Evolutionary conservation across 2,329 filamentous ascomycete species (phyloP).

Genomic region (Cordyceps tenuipes): DNA sequence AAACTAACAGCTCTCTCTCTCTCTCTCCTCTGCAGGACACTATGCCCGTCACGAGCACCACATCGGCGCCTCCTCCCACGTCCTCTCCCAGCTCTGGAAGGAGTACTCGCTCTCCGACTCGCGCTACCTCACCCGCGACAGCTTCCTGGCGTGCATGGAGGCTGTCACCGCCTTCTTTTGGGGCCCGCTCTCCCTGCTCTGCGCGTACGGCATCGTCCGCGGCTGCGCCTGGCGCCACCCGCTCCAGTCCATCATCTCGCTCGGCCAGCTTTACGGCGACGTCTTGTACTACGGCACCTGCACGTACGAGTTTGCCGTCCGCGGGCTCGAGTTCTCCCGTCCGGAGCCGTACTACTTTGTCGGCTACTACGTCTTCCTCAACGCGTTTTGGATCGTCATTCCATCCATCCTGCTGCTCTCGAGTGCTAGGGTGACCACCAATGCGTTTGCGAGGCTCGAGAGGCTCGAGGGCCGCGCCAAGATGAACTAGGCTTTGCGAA

Average conservation of each 20-base stretch:
- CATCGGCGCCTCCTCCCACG: slow-evolving; percentile 25
- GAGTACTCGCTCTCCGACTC: slow-evolving; percentile 42
- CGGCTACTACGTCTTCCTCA: slow-evolving; percentile 36
- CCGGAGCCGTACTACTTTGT: slow-evolving; percentile 38
- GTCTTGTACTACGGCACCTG: slow-evolving; percentile 36
- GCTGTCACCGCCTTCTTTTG: slow-evolving; percentile 36
- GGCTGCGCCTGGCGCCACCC: slow-evolving; percentile 32
- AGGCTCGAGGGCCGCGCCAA: neutral
- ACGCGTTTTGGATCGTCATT: slow-evolving; percentile 38
- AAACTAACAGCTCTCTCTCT: neutral
- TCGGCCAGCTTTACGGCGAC: slow-evolving; percentile 36
- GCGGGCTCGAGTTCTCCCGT: slow-evolving; percentile 28
- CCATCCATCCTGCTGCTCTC: slow-evolving; percentile 21
- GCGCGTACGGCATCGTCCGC: slow-evolving; percentile 29
- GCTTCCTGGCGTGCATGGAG: slow-evolving; percentile 40
- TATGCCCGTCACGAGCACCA: slow-evolving; percentile 29
- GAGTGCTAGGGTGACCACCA: slow-evolving; percentile 13
- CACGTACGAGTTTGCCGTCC: slow-evolving; percentile 26
- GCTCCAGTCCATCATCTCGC: slow-evolving; percentile 29
- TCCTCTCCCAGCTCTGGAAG: slow-evolving; percentile 41
- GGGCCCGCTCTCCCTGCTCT: slow-evolving; percentile 36
- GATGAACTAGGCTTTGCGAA: neutral
- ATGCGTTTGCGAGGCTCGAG: slow-evolving; percentile 11
- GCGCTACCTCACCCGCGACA: slow-evolving; percentile 36
- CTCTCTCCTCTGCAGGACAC: slow-evolving; percentile 26